Conservation (phyloP, 495 filamentous ascomycete species). For the Elasticomyces elasticus region DNA sequence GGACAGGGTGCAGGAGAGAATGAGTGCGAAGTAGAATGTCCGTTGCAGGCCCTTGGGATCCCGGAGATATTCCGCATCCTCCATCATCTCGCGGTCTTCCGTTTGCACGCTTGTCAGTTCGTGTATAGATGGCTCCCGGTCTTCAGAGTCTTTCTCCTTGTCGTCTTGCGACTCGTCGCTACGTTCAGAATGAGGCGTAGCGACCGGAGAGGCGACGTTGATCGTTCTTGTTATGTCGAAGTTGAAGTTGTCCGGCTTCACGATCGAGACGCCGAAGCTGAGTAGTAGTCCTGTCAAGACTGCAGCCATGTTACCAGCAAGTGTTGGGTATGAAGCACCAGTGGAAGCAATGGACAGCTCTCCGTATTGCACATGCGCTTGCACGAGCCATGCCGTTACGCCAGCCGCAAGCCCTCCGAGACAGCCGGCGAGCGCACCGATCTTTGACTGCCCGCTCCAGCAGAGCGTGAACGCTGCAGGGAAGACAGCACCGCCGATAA, state of each 20-base stretch:
- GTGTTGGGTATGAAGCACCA: slow-evolving; percentile 26
- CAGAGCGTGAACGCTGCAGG: slow-evolving; percentile 24
- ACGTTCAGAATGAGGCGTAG: not conserved
- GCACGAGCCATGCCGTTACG: slow-evolving; percentile 23
- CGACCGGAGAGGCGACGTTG: slow-evolving; percentile 11
- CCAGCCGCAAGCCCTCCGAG: slow-evolving; percentile 21
- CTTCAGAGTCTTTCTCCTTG: not conserved
- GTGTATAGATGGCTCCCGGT: slow-evolving; percentile 1
- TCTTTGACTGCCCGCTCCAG: slow-evolving; percentile 21
- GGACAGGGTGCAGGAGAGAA: slow-evolving; percentile 18
- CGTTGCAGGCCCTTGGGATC: slow-evolving; percentile 14
- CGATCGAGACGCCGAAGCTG: slow-evolving; percentile 24
- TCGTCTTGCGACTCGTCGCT: slow-evolving; percentile 4
- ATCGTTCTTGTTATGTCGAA: slow-evolving; percentile 30
- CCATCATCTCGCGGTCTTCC: slow-evolving; percentile 21
- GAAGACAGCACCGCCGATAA: slow-evolving; percentile 27
- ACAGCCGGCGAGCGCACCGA: slow-evolving; percentile 20
- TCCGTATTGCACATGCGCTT: slow-evolving; percentile 22
- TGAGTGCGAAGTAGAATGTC: slow-evolving; percentile 22
- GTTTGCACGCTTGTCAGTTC: slow-evolving; percentile 8
- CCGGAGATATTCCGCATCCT: slow-evolving; percentile 11
- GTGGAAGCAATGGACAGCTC: slow-evolving; percentile 20
- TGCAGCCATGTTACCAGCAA: slow-evolving; percentile 31
- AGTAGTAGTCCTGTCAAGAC: slow-evolving; percentile 28
- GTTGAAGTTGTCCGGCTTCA: slow-evolving; percentile 27